A percentile compares a stretch with the other conserved stretches of the same genome.
These are phyloP conservation scores for Annulohypoxylon stygium DNA, from an alignment of 495 filamentous ascomycete genomes.

Conservation along the genomic window DNA sequence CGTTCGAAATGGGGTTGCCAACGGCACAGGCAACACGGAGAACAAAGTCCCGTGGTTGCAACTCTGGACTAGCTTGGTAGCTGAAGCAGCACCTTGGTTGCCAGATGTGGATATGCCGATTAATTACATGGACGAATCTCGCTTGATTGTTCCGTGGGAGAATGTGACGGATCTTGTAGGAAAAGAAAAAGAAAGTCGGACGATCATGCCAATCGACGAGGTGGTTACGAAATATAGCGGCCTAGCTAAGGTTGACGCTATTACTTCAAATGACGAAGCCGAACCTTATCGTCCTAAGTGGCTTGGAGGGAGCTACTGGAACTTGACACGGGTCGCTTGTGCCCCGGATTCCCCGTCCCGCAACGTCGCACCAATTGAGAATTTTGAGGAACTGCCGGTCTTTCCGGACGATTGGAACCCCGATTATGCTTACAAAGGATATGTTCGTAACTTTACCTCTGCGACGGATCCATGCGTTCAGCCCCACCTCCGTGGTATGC, in stretches of 20 bases:
- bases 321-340: conserved; percentile 62
- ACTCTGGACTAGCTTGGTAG: conserved; percentile 65
- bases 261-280: conserved; percentile 18
- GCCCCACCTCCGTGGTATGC: conserved; percentile 68
- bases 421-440: conserved; percentile 62
- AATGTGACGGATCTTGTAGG: conserved; percentile 65
- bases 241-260: conserved; percentile 50
- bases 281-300: conserved; percentile 50
- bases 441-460: conserved; percentile 73
- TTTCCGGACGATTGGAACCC: conserved; percentile 51
- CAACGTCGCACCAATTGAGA: conserved; percentile 56
- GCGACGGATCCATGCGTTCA: conserved; percentile 72
- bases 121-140: conserved; percentile 74
- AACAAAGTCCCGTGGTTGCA: conserved; percentile 62
- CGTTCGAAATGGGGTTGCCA: conserved; percentile 66
- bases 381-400: conserved; percentile 51
- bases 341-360: conserved; percentile 68
- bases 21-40: conserved; percentile 54
- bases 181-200: conserved; percentile 61
- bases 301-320: conserved; percentile 52
- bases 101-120: conserved; percentile 77
- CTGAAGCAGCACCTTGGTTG: conserved; percentile 64
- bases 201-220: conserved; percentile 49
- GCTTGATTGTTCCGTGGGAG: conserved; percentile 71
- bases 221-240: conserved; percentile 47